phyloP scores from a whole-genome alignment of 108 stramenopile genomes.

The Thalassiosira profunda region DNA sequence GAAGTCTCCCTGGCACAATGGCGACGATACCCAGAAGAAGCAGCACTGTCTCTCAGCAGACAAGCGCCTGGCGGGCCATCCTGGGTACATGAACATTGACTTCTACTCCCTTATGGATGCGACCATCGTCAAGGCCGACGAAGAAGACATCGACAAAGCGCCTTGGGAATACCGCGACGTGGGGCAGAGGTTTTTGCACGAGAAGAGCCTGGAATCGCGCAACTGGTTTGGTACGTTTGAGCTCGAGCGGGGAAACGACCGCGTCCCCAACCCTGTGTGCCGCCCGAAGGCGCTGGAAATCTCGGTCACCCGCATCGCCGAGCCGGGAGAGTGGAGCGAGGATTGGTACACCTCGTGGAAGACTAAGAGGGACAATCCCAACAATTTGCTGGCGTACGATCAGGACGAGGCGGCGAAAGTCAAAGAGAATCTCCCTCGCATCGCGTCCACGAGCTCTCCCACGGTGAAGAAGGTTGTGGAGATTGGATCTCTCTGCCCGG shows the following conservation, averaged over 20 bases:
- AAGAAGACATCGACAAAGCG: constrained; percentile 51
- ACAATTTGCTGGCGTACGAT: constrained; percentile 37
- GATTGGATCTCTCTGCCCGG: constrained; percentile 69
- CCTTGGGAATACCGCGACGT: constrained; percentile 87
- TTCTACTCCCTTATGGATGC: constrained; percentile 79
- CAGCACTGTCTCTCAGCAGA: no score
- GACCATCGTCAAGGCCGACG: constrained; percentile 39
- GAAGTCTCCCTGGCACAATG: constrained; percentile 49
- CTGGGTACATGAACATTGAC: constrained; percentile 71
- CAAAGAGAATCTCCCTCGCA: no score
- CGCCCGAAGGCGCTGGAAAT: constrained; percentile 78
- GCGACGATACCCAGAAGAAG: no score
- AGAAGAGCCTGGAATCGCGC: constrained; percentile 72
- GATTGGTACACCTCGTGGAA: constrained; percentile 82
- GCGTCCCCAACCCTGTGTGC: constrained; percentile 57
- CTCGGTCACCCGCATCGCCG: constrained; percentile 62
- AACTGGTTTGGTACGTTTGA: constrained; percentile 83
- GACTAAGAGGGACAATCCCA: constrained; percentile 46
- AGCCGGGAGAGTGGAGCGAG: constrained; percentile 75
- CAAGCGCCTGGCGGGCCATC: constrained; percentile 58
- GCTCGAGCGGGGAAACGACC: constrained; percentile 56
- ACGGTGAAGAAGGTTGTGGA: constrained; percentile 47
- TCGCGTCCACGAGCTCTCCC: no score
- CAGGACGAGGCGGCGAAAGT: no score
- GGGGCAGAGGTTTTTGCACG: constrained; percentile 76